These are phyloP conservation scores for Fusarium sp. DNA, from an alignment of 2,329 filamentous ascomycete species.

Conservation along the genomic window DNA sequence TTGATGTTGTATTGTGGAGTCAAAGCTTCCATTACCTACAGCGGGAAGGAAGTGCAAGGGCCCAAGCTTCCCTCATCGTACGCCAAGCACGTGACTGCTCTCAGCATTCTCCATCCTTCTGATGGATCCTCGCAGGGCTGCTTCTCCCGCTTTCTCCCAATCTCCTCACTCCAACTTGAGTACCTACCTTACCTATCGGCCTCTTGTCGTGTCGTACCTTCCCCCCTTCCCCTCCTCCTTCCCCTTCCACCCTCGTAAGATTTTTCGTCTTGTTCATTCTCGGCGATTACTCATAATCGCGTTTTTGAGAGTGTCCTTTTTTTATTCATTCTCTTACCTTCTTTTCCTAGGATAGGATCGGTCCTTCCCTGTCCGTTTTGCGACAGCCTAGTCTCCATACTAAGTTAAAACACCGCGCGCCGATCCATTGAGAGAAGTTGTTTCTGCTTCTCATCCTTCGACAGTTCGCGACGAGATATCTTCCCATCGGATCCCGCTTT, in stretches of 20 bases:
- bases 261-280: constrained; percentile 39
- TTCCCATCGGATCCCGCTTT: constrained; percentile 14
- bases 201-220: constrained; percentile 44
- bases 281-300: constrained; percentile 35
- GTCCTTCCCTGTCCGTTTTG: constrained; percentile 29
- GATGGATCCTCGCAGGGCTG: constrained; percentile 34
- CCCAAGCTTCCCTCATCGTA: constrained; percentile 21
- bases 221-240: constrained; percentile 33
- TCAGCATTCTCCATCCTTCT: constrained; percentile 15
- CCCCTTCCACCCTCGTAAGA: constrained; percentile 37
- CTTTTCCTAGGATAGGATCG: constrained; percentile 38
- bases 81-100: constrained; percentile 28
- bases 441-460: constrained; percentile 24
- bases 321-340: constrained; percentile 17
- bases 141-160: constrained; percentile 46
- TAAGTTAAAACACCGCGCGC: constrained; percentile 35
- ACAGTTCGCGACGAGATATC: constrained; percentile 39
- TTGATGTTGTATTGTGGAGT: neutral
- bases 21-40: neutral
- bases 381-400: constrained; percentile 31
- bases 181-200: constrained; percentile 20
- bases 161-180: constrained; percentile 36
- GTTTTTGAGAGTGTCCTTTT: constrained; percentile 28
- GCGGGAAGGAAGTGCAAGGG: neutral
- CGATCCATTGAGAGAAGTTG: constrained; percentile 30